These are phyloP conservation scores for Pichia occidentalis DNA, from an alignment of 805 yeast species.

Conservation along the genomic window DNA sequence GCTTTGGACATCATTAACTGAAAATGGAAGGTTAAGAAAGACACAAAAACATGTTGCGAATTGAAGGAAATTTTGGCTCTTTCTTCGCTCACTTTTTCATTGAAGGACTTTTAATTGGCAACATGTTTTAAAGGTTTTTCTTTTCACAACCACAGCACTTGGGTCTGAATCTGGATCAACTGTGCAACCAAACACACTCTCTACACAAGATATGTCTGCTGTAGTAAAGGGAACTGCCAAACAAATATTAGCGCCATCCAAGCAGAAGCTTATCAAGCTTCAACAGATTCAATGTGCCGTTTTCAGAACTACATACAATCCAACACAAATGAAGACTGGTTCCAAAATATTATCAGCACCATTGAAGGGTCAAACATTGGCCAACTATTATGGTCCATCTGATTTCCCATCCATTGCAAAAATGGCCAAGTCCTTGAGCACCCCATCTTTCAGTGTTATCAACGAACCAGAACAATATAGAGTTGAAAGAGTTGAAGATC, in stretches of 20 bases:
- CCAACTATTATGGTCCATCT: slow-evolving; percentile 68
- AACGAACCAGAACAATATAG: slow-evolving; percentile 70
- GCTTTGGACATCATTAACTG: too few species aligned
- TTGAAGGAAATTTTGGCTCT: too few species aligned
- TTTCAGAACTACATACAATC: slow-evolving; percentile 68
- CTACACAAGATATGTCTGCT: slow-evolving; percentile 14
- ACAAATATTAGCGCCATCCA: slow-evolving; percentile 27
- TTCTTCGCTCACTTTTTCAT: too few species aligned
- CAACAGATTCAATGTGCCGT: slow-evolving; percentile 57
- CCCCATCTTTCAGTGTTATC: slow-evolving; percentile 36
- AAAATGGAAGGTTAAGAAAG: too few species aligned
- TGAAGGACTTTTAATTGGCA: too few species aligned
- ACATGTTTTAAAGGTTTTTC: too few species aligned
- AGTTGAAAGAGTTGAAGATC: slow-evolving; percentile 51
- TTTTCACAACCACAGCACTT: slow-evolving; percentile 1
- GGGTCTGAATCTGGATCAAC: neutral
- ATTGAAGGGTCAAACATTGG: slow-evolving; percentile 65
- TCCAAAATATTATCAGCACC: slow-evolving; percentile 61
- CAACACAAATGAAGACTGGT: slow-evolving; percentile 61
- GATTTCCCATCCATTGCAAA: slow-evolving; percentile 53
- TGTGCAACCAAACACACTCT: neutral
- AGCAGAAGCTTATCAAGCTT: slow-evolving; percentile 46
- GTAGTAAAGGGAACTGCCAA: slow-evolving; percentile 16
- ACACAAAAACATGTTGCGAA: too few species aligned
- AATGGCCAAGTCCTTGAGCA: slow-evolving; percentile 22